A percentile compares a stretch with the other conserved stretches of the same genome.
These are phyloP conservation scores for Agapanthus africanus DNA, from an alignment of 106 monocot species.

Conservation along the genomic window DNA sequence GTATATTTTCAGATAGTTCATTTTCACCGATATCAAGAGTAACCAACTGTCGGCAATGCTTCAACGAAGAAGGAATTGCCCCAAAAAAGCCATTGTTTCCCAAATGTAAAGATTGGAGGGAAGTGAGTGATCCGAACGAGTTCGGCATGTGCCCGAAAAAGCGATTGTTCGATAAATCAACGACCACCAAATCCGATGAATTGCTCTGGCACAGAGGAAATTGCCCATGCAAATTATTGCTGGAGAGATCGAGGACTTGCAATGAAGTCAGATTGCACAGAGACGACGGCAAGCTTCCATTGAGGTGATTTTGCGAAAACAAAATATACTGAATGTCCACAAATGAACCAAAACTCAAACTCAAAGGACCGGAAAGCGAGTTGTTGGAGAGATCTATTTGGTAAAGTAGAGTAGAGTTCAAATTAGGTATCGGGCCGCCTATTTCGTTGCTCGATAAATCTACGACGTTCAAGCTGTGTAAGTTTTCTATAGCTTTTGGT, in stretches of 20 bases:
- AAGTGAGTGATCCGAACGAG: not conserved
- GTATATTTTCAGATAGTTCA: conserved; percentile 2
- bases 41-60: not conserved
- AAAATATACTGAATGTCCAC: not conserved
- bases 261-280: not conserved
- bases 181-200: not conserved
- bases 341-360: not conserved
- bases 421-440: not conserved
- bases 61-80: conserved; percentile 6
- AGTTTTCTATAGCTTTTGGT: not conserved
- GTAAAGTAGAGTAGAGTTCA: not conserved
- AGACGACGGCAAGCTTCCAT: not conserved
- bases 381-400: conserved; percentile 4
- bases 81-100: conserved; percentile 8
- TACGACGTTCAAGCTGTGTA: not conserved
- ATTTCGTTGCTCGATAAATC: not conserved
- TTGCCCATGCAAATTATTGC: conserved; percentile 3
- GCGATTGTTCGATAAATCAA: conserved; percentile 9
- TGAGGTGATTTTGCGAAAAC: not conserved
- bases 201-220: not conserved
- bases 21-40: conserved; percentile 19
- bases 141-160: conserved; percentile 7
- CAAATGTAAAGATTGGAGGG: conserved; percentile 9
- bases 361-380: not conserved
- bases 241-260: conserved; percentile 2